These are phyloP conservation scores for Euptelea pleiosperma DNA, from an alignment of 164 flowering plant genomes.

Conservation along the genomic window DNA sequence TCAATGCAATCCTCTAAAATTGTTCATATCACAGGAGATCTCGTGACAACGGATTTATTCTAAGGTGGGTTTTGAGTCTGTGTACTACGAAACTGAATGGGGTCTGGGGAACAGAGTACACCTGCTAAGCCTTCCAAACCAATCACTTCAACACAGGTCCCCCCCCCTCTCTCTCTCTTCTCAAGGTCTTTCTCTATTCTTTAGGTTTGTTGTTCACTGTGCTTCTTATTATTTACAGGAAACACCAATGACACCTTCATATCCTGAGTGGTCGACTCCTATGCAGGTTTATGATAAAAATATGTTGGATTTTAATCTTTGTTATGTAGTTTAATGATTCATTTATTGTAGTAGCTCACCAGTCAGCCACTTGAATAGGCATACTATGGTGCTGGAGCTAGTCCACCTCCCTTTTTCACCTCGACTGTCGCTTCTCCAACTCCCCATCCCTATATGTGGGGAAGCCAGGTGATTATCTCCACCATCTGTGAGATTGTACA, in stretches of 20 bases:
- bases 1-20: background rate
- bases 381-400: slow-evolving; percentile 73
- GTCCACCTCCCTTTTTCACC: slow-evolving; percentile 59
- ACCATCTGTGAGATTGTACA: background rate
- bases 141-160: slow-evolving; percentile 19
- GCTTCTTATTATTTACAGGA: slow-evolving; percentile 17
- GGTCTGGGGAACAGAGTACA: slow-evolving; percentile 57
- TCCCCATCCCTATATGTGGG: slow-evolving; percentile 88
- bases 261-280: slow-evolving; percentile 73
- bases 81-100: slow-evolving; percentile 17
- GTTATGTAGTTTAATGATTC: background rate
- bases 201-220: background rate
- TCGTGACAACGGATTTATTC: slow-evolving; percentile 2
- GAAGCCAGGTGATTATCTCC: slow-evolving; percentile 57
- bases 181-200: background rate
- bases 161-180: slow-evolving; percentile 5
- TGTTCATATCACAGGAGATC: background rate
- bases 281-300: slow-evolving; percentile 60
- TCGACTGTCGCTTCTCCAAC: slow-evolving; percentile 67
- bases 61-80: background rate
- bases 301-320: background rate
- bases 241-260: slow-evolving; percentile 19
- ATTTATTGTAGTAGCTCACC: slow-evolving; percentile 17
- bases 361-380: slow-evolving; percentile 48
- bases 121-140: slow-evolving; percentile 36